Base-by-base conservation (phyloP, 163 green algal genomes). In the Prototheca wickerhamii region DNA sequence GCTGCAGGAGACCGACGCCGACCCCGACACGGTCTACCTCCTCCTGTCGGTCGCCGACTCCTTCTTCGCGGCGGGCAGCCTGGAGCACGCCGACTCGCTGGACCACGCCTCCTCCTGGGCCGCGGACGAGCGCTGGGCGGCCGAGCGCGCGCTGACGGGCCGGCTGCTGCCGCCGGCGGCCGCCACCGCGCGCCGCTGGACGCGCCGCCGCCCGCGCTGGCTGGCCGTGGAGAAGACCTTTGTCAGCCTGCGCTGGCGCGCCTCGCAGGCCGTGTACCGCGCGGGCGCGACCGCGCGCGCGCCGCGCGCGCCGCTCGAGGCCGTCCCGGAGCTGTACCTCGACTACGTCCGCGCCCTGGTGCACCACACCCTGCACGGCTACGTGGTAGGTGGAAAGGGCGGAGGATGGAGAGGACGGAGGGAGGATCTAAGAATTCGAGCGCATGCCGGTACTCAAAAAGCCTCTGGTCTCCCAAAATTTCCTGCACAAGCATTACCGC, bases 211-310 rank as follows among this genome's bases (percentile, higher is more conserved):
- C 15, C 80, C 80, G 18, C 54, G 66, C 29, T 86, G 76, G 76
- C 63, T 86, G 58, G 67, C 72, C 30, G 66, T 73, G 7, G 73
- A 85, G 58, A 66, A 71, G 28, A 61, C 68, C 4, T 70, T 58
- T 26, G 26, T 82, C 33, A 78, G 72, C 63, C 30, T 65, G 26
- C 57, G 77, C 64, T 80, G 72, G 71, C 69, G 79, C 4, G 74
- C 72, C 0, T 67, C 59, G 57, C 58, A 65, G 65, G 58, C 70
- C 2, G 42, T 51, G 8, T 81, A 80, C 67, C 61, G 69, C 49
- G 52, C 35, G n/a, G 75, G 60, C 65, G 57, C 64, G 23, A 72
- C 67, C 21, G 44, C 69, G 20, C 50, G 30, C 26, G 28, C 31
- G 28, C 64, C 64, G 3, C 30, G 28, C 3, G 34, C 60, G n/a